Conservation (phyloP, 78 protist species). For the Dictyostelium discoideum region DNA sequence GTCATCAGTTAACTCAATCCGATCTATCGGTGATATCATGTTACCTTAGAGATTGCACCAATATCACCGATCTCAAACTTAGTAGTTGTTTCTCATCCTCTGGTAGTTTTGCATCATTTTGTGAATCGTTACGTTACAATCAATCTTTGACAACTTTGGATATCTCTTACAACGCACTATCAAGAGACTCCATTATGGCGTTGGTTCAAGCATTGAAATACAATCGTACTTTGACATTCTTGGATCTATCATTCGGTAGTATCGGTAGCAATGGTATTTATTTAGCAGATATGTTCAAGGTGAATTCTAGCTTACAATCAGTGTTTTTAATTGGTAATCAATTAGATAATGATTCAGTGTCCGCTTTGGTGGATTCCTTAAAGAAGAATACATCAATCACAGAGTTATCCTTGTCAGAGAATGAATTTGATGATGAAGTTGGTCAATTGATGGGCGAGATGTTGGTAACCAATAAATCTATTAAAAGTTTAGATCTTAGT, state of each 20-base stretch:
- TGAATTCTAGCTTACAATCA: neutral
- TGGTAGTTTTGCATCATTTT: neutral
- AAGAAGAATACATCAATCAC: conserved; percentile 35
- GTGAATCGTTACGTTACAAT: conserved; percentile 35
- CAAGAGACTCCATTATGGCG: neutral
- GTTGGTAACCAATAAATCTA: conserved; percentile 17
- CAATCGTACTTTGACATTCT: conserved; percentile 26
- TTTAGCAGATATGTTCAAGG: conserved; percentile 2
- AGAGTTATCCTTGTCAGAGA: conserved; percentile 43
- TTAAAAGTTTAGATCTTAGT: conserved; percentile 33
- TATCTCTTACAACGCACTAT: conserved; percentile 15
- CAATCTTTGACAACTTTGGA: conserved; percentile 27
- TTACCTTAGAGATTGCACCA: neutral
- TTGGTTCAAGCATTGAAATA: conserved; percentile 7
- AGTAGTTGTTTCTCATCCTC: neutral
- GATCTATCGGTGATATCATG: conserved; percentile 38
- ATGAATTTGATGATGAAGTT: conserved; percentile 52
- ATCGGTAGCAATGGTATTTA: conserved; percentile 36
- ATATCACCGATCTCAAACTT: conserved; percentile 21
- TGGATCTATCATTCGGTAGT: conserved; percentile 42
- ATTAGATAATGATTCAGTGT: conserved; percentile 47
- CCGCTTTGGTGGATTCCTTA: conserved; percentile 10
- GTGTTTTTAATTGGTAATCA: conserved; percentile 67
- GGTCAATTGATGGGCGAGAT: conserved; percentile 50
- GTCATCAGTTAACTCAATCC: neutral